phyloP scores from a whole-genome alignment of 371 early-diverging fungal genomes.

The Coemansia sp. region DNA sequence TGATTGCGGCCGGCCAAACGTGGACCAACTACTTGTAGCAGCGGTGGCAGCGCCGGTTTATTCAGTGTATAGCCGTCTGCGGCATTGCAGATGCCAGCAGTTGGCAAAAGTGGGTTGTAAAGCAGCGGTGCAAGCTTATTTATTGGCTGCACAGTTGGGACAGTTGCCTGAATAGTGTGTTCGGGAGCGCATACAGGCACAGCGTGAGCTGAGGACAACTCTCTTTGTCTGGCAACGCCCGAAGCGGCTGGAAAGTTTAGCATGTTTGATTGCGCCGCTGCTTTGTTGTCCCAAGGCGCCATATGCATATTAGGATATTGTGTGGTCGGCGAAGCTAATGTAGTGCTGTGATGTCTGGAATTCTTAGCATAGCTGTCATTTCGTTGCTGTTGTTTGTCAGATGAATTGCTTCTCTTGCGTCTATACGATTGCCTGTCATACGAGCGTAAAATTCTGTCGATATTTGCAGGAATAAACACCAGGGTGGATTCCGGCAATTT shows the following conservation, averaged over 20 bases:
- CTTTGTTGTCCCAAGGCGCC: no score
- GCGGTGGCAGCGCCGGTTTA: not conserved
- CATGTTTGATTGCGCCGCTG: no score
- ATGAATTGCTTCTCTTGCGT: not conserved
- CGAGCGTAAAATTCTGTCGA: not conserved
- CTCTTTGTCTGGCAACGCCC: not conserved
- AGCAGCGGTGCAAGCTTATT: not conserved
- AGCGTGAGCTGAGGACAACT: not conserved
- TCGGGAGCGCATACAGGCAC: not conserved
- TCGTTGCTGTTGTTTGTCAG: not conserved
- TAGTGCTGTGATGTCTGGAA: not conserved
- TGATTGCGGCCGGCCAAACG: not conserved
- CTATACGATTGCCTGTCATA: not conserved
- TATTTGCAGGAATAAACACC: conserved; percentile 2
- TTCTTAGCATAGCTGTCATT: not conserved
- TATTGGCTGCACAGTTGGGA: not conserved
- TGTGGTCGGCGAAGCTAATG: not conserved
- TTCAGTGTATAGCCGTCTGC: not conserved
- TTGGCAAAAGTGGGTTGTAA: not conserved
- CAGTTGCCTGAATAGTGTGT: not conserved
- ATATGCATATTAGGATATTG: not conserved
- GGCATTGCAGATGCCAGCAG: no score
- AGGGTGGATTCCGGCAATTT: not conserved
- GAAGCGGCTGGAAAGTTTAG: not conserved
- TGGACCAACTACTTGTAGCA: not conserved